Evolutionary conservation across 805 yeast species (phyloP).

Genomic region (Candida odintsovae): DNA sequence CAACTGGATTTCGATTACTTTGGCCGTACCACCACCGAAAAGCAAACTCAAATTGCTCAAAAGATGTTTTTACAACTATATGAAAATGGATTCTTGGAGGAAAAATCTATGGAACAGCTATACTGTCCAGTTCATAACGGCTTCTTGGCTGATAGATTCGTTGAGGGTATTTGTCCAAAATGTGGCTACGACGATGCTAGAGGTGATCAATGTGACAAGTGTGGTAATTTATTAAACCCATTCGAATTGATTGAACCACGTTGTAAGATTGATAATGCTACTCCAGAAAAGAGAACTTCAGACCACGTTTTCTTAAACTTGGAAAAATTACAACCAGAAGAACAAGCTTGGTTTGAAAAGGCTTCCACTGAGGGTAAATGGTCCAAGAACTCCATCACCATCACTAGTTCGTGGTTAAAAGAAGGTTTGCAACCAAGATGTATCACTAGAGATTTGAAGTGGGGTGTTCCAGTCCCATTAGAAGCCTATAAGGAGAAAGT

Average conservation of each 20-base stretch:
- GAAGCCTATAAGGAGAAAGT: constrained; percentile 85
- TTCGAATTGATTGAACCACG: constrained; percentile 91
- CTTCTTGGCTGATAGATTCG: constrained; percentile 92
- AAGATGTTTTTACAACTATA: constrained; percentile 76
- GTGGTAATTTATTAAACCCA: constrained; percentile 87
- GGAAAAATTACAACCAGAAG: constrained; percentile 75
- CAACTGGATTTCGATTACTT: constrained; percentile 90
- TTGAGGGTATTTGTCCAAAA: constrained; percentile 95
- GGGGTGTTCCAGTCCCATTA: constrained; percentile 99
- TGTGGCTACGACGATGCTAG: constrained; percentile 96
- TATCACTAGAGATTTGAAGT: constrained; percentile 91
- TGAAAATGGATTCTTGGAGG: constrained; percentile 78
- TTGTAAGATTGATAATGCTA: constrained; percentile 83
- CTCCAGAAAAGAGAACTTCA: constrained; percentile 76
- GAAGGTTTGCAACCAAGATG: constrained; percentile 93
- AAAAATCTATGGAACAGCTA: constrained; percentile 81
- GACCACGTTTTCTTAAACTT: constrained; percentile 81
- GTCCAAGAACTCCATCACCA: constrained; percentile 87
- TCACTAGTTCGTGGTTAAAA: constrained; percentile 89
- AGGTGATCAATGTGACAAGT: constrained; percentile 98
- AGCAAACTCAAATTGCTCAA: constrained; percentile 94
- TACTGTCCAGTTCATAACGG: constrained; percentile 89
- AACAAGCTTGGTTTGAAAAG: constrained; percentile 65
- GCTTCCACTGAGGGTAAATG: constrained; percentile 73
- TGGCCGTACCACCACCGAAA: constrained; percentile 91